Evolutionary conservation across 305 asterid species (phyloP), one percentile per base, ranked within the genome.

Genomic region (Rubia peregrina): DNA sequence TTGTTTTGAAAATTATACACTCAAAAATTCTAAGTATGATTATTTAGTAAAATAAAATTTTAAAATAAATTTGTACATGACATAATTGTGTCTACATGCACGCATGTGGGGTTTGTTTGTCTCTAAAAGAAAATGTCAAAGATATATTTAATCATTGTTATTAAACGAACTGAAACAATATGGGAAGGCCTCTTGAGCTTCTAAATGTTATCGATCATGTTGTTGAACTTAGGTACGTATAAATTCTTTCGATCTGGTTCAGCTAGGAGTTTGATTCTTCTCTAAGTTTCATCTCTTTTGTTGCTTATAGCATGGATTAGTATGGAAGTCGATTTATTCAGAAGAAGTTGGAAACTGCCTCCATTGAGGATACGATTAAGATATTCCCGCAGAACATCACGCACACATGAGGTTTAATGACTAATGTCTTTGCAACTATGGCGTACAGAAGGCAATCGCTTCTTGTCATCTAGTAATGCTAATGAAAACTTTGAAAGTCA

Each of bases 371-470:
- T 71, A 93, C 90, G 85, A 81, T 74, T 13, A 85, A 84, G 85
- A 80, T 90, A 80, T 85, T 93, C 67, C 73, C 79, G 0, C 87
- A 84, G 75, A 87, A 89, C 67, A 76, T 87, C 74, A 94, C 91
- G 62, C 88, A 83, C 78, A 94, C 88, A 70, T 91, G 81, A 74
- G 78, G 70, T 71, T 82, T 90, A 75, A 89, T 89, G 89, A 83
- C 85, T 8, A 94, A 93, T 76, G 97, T 89, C 43, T 93, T 89
- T 62, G 98, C 38, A 93, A 93, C 79, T 90, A 90, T 71, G 96
- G 89, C 73, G 81, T 90, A 80, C 98, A 90, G 77, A 93, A 90
- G 91, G 97, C 89, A 82, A 19, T 24, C 1, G 16, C 5, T 26
- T 67, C 40, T 43, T 16, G 43, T 22, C 57, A 65, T 70, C 64